Evolutionary conservation across 163 green algal species (phyloP).

Genomic region (Scenedesmus sp.): DNA sequence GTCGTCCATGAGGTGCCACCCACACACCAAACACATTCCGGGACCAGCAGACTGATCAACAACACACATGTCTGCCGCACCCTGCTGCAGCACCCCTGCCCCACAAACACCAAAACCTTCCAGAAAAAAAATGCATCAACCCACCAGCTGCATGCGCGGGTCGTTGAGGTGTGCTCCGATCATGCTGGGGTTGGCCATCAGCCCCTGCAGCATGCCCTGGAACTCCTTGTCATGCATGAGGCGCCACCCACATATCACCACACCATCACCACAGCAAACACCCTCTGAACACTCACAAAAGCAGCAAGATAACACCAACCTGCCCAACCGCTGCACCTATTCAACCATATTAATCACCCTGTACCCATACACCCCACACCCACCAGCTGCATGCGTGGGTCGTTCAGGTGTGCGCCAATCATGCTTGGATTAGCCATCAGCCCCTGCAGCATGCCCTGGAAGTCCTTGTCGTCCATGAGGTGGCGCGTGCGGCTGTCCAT

Average conservation of each 20-base stretch:
- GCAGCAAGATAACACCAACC: too few species aligned
- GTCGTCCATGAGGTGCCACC: slow-evolving; percentile 72
- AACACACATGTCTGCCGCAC: too few species aligned
- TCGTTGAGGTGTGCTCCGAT: slow-evolving; percentile 32
- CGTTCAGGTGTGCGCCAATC: slow-evolving; percentile 33
- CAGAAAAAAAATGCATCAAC: neutral
- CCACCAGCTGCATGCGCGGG: slow-evolving; percentile 44
- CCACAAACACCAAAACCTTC: too few species aligned
- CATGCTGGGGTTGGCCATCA: neutral
- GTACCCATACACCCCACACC: neutral
- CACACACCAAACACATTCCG: neutral
- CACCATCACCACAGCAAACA: too few species aligned
- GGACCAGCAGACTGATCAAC: too few species aligned
- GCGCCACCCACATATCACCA: neutral
- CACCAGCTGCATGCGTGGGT: slow-evolving; percentile 50
- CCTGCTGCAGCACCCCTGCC: too few species aligned
- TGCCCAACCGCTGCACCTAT: neutral
- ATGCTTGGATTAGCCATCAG: slow-evolving; percentile 28
- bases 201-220: slow-evolving; percentile 44
- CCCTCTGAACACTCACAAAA: too few species aligned
- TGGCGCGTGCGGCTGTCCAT: slow-evolving; percentile 83
- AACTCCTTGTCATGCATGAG: slow-evolving; percentile 74
- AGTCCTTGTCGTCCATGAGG: slow-evolving; percentile 73
- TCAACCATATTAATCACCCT: neutral
- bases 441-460: slow-evolving; percentile 49